Base-by-base conservation (phyloP, 208 protist species). In the Crithidia mellificae region DNA sequence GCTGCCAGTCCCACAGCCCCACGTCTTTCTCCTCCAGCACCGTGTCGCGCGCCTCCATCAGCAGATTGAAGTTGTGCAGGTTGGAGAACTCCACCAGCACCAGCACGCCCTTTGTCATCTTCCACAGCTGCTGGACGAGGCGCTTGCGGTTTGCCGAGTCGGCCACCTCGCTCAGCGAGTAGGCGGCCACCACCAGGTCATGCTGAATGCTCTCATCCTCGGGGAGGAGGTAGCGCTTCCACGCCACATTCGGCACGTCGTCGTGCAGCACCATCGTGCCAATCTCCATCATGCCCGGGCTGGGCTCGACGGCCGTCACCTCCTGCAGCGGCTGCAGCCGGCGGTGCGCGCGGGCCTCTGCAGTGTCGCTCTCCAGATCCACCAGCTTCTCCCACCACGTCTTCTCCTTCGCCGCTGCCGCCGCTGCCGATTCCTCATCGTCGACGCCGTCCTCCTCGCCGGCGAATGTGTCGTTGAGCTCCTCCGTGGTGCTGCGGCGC, bases 271-370 rank as follows among this genome's bases (percentile, higher is more conserved):
- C 87, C 85, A 93, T 92, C 25, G 87, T 93, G 19, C 86, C 90
- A 27, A 93, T 92, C 75, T 95, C 87, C 84, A 95, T 93, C 90
- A 95, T 95, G 24, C 90, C 90, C 5, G 87, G 87, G 55, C 85
- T 92, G 41, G 90, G 90, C 80, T 95, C 90, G 24, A 95, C 83
- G 1, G 87, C 90, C 1, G 80, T 92, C 32, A 95, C 71, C 66
- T 88, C 78, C 75, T 95, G 90, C 34, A 95, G 78, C 38, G 90
- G 90, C 62, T 77, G 79, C 53, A 95, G 79, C 20, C 90, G 83
- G 62, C 74, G 78, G 25, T 77, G 57, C 6, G 84, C 90, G 36
- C 76, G 72, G 55, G 74, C 46, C 44, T 80, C 55, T 24, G 81
- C 79, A 8, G 77, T 77, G 43, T 82, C 76, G 53, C 46, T 78